Conservation (phyloP, 345 rosid species). For the Arabidopsis suecica region DNA sequence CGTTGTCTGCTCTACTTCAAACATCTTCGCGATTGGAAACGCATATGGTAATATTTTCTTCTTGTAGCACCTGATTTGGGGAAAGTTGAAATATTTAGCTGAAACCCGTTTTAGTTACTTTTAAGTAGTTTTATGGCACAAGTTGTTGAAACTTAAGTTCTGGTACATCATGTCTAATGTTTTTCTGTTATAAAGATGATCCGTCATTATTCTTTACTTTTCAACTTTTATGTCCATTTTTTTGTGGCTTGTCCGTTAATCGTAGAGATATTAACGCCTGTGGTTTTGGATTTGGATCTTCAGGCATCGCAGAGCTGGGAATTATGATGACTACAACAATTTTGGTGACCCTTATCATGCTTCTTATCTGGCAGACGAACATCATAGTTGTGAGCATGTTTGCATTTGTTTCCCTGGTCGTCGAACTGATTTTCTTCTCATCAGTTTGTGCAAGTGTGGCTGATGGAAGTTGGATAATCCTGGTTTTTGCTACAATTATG, state of each 20-base stretch:
- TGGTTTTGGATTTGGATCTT: slow-evolving; percentile 40
- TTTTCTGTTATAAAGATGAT: slow-evolving; percentile 10
- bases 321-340: slow-evolving; percentile 98
- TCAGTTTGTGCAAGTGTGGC: slow-evolving; percentile 73
- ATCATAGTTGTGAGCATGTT: slow-evolving; percentile 78
- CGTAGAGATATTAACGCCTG: slow-evolving; percentile 24
- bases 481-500: slow-evolving; percentile 85
- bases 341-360: slow-evolving; percentile 92
- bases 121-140: neutral
- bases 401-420: slow-evolving; percentile 65
- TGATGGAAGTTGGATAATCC: slow-evolving; percentile 96
- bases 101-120: slow-evolving; percentile 12
- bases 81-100: slow-evolving; percentile 5
- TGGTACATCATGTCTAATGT: neutral
- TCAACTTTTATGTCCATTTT: slow-evolving; percentile 7
- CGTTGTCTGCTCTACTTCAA: slow-evolving; percentile 78
- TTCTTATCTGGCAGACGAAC: slow-evolving; percentile 98
- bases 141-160: slow-evolving; percentile 17
- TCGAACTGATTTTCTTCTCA: slow-evolving; percentile 82
- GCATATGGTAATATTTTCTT: slow-evolving; percentile 81
- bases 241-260: slow-evolving; percentile 21
- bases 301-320: slow-evolving; percentile 96
- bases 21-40: slow-evolving; percentile 88
- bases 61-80: slow-evolving; percentile 24
- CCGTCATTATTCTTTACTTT: neutral